Conservation (phyloP, 306 rosid genomes). For the Pyrus betulifolia region DNA sequence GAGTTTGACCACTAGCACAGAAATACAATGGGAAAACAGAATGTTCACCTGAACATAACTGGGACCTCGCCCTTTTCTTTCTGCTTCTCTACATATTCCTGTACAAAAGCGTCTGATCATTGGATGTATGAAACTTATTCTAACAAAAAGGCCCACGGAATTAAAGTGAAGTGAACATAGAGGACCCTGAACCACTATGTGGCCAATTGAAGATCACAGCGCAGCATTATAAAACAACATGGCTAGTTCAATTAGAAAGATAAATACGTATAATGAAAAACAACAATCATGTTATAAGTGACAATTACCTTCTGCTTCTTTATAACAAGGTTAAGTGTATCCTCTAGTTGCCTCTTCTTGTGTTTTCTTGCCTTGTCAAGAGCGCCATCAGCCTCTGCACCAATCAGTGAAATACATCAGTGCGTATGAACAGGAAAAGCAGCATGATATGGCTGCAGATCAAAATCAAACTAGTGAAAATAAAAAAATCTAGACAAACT, state of each 20-base stretch:
- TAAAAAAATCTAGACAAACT: background rate
- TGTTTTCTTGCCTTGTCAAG: slow-evolving; percentile 98
- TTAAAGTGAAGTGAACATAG: background rate
- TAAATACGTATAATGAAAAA: background rate
- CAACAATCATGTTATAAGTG: background rate
- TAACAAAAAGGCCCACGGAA: background rate
- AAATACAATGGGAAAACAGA: background rate
- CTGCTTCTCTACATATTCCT: slow-evolving; percentile 93
- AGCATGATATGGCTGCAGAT: background rate
- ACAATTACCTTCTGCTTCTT: slow-evolving; percentile 82
- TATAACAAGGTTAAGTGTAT: slow-evolving; percentile 81
- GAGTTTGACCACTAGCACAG: slow-evolving; percentile 2
- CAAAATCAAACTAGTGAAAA: background rate
- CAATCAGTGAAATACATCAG: slow-evolving; percentile 18
- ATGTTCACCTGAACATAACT: slow-evolving; percentile 89
- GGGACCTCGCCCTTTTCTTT: slow-evolving; percentile 91
- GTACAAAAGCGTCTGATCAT: slow-evolving; percentile 30
- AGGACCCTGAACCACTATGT: background rate
- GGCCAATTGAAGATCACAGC: background rate
- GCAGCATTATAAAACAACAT: background rate
- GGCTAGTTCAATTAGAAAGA: background rate
- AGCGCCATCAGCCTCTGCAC: slow-evolving; percentile 98
- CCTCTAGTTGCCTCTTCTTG: slow-evolving; percentile 94
- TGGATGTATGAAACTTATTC: background rate
- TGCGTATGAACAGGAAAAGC: slow-evolving; percentile 7